These are phyloP conservation scores for Fusarium liriodendri DNA, from an alignment of 2,329 filamentous ascomycete genomes.

Conservation along the genomic window DNA sequence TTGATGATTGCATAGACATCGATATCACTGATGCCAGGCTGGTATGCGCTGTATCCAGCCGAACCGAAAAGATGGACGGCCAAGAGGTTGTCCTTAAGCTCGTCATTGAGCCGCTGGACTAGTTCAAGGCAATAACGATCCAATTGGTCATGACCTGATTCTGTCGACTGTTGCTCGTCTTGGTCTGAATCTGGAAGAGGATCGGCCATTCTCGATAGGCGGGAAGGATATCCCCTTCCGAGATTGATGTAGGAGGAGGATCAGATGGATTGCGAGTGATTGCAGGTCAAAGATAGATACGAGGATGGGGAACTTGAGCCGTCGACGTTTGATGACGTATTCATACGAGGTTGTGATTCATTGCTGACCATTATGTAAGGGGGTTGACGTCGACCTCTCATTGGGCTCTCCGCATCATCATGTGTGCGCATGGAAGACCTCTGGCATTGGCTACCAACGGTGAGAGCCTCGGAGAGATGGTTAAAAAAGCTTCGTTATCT, in stretches of 20 bases:
- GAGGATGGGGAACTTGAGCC: not conserved
- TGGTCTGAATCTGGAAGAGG: not conserved
- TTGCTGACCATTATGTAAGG: not conserved
- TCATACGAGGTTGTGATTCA: not conserved
- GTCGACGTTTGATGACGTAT: not conserved
- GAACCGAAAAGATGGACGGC: conserved; percentile 25
- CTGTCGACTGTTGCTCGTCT: not conserved
- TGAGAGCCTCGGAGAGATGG: not conserved
- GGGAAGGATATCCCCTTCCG: not conserved
- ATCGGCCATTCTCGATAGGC: not conserved
- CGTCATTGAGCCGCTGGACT: not conserved
- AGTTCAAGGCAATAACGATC: not conserved
- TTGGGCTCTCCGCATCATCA: not conserved
- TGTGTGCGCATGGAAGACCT: not conserved
- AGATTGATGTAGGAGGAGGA: not conserved
- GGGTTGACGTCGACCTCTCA: not conserved
- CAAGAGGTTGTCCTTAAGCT: not conserved
- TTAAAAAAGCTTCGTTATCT: not conserved
- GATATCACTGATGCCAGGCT: conserved; percentile 12
- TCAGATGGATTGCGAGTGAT: not conserved
- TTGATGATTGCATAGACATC: conserved; percentile 12
- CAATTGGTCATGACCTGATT: not conserved
- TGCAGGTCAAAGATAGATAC: not conserved
- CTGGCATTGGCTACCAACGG: not conserved
- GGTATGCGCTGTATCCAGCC: conserved; percentile 14